Base-by-base conservation (phyloP, 2,329 filamentous ascomycete genomes). In the Phyllosticta paracitricarpa region DNA sequence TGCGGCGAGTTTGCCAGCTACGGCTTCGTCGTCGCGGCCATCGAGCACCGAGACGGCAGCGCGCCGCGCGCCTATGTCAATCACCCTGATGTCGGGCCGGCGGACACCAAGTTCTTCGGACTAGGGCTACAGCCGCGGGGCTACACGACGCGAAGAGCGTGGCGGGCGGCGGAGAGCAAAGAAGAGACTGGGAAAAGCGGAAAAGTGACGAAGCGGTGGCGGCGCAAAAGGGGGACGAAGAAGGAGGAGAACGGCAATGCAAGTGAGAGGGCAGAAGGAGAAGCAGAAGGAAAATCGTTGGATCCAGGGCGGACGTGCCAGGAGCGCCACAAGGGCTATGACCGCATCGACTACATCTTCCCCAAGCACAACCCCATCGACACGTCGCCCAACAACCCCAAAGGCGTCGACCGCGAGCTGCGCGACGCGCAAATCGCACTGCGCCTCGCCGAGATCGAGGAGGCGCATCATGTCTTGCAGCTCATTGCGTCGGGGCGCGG, bases 1-100 rank as follows among this genome's bases (percentile, higher is more conserved):
- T 88, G 84, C 65, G 83, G 84, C 7, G 84, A 88, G 53, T 82
- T 88, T 65, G 85, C 84, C 0, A 85, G 82, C 67, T 84, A 86
- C 65, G 84, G 85, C 0, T 86, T 87, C 65, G 75, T 88, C 0
- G 84, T 88, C 0, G 80, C 84, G 35, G 83, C 84, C 0, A 68
- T 88, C 25, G 85, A 89, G 70, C 85, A 88, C 69, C 73, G 85
- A 28, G 85, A 88, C 68, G 85, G 85, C 0, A 84, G 81, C 61
- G 84, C 83, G 2, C 83, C 85, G 3, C 75, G 84, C 56, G 83
- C 82, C 0, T 83, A 81, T 63, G 78, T 88, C 61, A 87, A 86
- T 65, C 77, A 85, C 54, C 75, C 77, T 0, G 74, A 75, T 56
- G 67, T 75, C 22, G 73, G 71, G 25, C 60, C 56, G 22, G 51